phyloP scores from a whole-genome alignment of 1,284 basidiomycete species.

The Puccinia coronata region DNA sequence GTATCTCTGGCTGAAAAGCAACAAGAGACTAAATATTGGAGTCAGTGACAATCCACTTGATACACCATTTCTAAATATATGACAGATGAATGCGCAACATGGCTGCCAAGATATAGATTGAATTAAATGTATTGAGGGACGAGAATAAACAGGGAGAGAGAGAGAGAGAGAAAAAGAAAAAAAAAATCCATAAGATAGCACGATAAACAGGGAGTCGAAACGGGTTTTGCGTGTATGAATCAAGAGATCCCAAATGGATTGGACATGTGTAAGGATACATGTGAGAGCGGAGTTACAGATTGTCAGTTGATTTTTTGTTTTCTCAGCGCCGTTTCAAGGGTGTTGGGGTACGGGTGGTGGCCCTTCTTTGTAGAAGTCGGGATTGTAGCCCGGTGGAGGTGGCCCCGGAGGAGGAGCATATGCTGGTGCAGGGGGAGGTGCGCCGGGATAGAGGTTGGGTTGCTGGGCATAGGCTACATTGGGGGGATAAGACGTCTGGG shows the following conservation, averaged over 20 bases:
- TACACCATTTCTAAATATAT: too few relatives aligned
- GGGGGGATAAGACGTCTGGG: slow-evolving; percentile 30
- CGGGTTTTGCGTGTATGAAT: too few relatives aligned
- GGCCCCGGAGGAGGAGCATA: slow-evolving; percentile 15
- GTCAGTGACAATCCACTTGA: too few relatives aligned
- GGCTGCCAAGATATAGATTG: neutral
- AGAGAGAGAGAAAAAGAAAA: neutral
- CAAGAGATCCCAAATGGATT: too few relatives aligned
- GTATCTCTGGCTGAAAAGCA: too few relatives aligned
- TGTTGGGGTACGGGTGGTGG: slow-evolving; percentile 15
- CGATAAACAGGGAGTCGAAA: too few relatives aligned
- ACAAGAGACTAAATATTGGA: too few relatives aligned
- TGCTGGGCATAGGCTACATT: slow-evolving; percentile 34
- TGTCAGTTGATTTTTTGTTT: slow-evolving; percentile 1
- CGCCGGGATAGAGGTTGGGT: slow-evolving; percentile 1
- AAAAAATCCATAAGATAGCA: too few relatives aligned
- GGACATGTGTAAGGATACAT: slow-evolving; percentile 9
- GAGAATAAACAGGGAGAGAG: neutral
- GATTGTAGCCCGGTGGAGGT: slow-evolving; percentile 27
- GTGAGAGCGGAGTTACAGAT: slow-evolving; percentile 6
- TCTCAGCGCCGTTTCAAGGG: neutral
- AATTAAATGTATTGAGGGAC: neutral
- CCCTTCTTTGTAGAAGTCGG: slow-evolving; percentile 6
- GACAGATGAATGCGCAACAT: neutral
- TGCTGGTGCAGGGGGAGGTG: slow-evolving; percentile 19